phyloP scores from a whole-genome alignment of 2,329 filamentous ascomycete genomes.

The Cryphonectria japonica region DNA sequence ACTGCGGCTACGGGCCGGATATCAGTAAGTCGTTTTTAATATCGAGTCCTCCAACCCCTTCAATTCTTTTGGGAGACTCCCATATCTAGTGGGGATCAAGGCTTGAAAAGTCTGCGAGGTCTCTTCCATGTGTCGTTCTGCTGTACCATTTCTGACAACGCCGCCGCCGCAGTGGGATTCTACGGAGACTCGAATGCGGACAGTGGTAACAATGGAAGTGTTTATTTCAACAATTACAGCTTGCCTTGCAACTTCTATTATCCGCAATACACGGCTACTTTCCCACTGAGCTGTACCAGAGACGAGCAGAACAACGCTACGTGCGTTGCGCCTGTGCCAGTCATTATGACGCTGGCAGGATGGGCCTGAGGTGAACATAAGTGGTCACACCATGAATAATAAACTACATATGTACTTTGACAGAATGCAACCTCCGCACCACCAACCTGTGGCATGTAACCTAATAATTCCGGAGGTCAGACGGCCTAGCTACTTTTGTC shows the following conservation, averaged over 20 bases:
- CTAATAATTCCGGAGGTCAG: not conserved
- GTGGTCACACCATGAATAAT: not conserved
- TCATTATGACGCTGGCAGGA: conserved; percentile 1
- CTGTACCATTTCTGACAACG: not conserved
- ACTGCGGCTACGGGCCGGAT: conserved; percentile 17
- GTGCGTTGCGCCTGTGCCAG: conserved; percentile 14
- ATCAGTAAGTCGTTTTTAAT: not conserved
- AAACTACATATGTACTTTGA: no score
- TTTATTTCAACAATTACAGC: conserved; percentile 14
- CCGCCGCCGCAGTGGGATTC: conserved; percentile 10
- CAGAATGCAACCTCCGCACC: not conserved
- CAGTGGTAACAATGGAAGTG: conserved; percentile 14
- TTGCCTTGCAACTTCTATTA: not conserved
- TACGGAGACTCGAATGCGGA: conserved; percentile 20
- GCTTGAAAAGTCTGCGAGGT: not conserved
- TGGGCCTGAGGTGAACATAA: not conserved
- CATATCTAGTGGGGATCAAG: not conserved
- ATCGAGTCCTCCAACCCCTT: not conserved
- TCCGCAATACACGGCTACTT: conserved; percentile 16
- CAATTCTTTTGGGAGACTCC: no score
- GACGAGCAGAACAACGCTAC: conserved; percentile 23
- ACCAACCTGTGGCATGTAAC: not conserved
- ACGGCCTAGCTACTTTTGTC: conserved; percentile 13
- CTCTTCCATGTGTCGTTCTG: not conserved
- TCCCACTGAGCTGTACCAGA: conserved; percentile 13